phyloP scores from a whole-genome alignment of 371 early-diverging fungal genomes.

The Cladochytrium tenue region DNA sequence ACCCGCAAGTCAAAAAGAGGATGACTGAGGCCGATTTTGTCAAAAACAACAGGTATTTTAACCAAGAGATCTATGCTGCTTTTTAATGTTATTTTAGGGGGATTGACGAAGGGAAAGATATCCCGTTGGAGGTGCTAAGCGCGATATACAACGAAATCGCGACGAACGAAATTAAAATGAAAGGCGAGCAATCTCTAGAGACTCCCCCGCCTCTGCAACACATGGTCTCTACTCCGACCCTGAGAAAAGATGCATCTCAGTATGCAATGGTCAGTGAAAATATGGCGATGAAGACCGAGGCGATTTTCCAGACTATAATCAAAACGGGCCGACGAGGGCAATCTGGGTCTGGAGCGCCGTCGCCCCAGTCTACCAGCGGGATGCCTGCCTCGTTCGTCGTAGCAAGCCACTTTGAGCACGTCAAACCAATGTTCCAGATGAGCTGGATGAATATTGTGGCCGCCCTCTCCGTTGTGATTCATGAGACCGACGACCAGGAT shows the following conservation, averaged over 20 bases:
- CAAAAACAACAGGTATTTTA: constrained; percentile 75
- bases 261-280: constrained; percentile 35
- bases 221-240: constrained; percentile 8
- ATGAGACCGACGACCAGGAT: constrained; percentile 75
- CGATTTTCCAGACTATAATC: constrained; percentile 45
- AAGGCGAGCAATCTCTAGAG: constrained; percentile 65
- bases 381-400: constrained; percentile 25
- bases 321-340: constrained; percentile 17
- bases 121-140: constrained; percentile 68
- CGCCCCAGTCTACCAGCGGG: background rate
- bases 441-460: constrained; percentile 90
- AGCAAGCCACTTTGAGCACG: constrained; percentile 81
- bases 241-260: constrained; percentile 19
- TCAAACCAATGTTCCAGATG: constrained; percentile 87
- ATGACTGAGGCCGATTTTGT: constrained; percentile 93
- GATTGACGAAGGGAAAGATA: constrained; percentile 82
- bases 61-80: too few relatives aligned
- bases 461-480: constrained; percentile 80
- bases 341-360: constrained; percentile 19
- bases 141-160: constrained; percentile 80
- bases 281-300: constrained; percentile 54
- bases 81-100: too few relatives aligned
- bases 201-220: constrained; percentile 10
- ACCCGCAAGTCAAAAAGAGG: constrained; percentile 83
- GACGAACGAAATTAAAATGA: constrained; percentile 87